phyloP scores from a whole-genome alignment of 2,329 filamentous ascomycete species.

The Pseudocercospora pini-densiflorae region DNA sequence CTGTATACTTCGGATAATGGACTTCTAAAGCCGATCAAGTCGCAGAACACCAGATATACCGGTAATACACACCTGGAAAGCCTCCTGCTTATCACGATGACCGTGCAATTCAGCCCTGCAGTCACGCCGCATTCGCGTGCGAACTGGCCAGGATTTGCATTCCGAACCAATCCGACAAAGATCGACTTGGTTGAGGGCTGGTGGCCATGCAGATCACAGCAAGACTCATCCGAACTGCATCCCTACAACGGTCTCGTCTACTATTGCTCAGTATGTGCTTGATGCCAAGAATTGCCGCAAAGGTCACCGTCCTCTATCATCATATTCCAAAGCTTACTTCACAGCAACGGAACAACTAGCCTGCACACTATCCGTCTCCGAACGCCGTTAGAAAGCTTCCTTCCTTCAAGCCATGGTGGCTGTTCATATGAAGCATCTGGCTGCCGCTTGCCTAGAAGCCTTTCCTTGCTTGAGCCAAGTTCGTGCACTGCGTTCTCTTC shows the following conservation, averaged over 20 bases:
- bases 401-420: not conserved
- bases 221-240: not conserved
- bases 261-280: not conserved
- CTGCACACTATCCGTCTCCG: not conserved
- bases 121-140: not conserved
- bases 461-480: not conserved
- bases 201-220: not conserved
- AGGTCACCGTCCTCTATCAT: not conserved
- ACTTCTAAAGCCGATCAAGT: not conserved
- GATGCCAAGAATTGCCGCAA: not conserved
- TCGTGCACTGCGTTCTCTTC: not conserved
- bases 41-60: not conserved
- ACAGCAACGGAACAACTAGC: not conserved
- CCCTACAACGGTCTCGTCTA: not conserved
- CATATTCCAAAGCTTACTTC: not conserved
- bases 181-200: not conserved
- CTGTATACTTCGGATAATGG: not conserved
- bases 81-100: not conserved
- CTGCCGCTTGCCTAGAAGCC: not conserved
- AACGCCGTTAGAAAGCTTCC: not conserved
- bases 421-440: not conserved
- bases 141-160: not conserved
- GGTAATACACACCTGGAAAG: not conserved
- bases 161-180: not conserved
- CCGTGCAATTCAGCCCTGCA: not conserved